Conservation (phyloP, 2,329 filamentous ascomycete species). For the Penicillium polonicum region DNA sequence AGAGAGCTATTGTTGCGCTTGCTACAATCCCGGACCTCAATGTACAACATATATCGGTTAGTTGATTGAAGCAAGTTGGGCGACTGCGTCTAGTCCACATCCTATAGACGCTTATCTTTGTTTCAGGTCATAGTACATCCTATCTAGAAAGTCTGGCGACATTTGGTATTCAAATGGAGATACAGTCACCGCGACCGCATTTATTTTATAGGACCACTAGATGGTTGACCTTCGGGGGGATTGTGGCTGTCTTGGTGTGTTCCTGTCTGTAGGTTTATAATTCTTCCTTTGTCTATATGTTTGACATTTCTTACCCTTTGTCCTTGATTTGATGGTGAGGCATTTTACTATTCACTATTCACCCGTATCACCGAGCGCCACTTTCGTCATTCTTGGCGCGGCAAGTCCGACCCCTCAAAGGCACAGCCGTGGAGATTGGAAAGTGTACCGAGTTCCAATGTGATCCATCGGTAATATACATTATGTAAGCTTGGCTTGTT, state of each 20-base stretch:
- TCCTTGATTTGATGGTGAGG: neutral
- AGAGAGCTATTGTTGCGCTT: no score
- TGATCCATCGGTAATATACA: neutral
- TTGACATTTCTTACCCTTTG: neutral
- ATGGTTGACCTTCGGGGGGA: neutral
- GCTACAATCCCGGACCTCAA: neutral
- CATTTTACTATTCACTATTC: neutral
- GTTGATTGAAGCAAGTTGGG: no score
- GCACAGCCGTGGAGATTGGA: neutral
- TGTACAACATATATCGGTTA: no score
- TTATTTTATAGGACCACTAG: neutral
- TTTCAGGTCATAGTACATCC: neutral
- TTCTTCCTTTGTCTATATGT: neutral
- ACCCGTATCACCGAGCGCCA: neutral
- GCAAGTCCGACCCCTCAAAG: no score
- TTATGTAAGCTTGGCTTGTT: neutral
- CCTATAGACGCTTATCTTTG: neutral
- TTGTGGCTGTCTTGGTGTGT: neutral
- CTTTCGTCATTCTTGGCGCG: no score
- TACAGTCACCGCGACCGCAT: neutral
- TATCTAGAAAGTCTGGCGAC: neutral
- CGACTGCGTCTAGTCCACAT: no score
- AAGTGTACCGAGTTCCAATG: conserved; percentile 1
- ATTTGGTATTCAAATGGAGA: neutral
- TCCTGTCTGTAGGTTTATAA: neutral